Evolutionary conservation across 169 alveolate species (phyloP), one percentile per base, ranked within the genome.

Genomic region (Plasmodium fragile): DNA sequence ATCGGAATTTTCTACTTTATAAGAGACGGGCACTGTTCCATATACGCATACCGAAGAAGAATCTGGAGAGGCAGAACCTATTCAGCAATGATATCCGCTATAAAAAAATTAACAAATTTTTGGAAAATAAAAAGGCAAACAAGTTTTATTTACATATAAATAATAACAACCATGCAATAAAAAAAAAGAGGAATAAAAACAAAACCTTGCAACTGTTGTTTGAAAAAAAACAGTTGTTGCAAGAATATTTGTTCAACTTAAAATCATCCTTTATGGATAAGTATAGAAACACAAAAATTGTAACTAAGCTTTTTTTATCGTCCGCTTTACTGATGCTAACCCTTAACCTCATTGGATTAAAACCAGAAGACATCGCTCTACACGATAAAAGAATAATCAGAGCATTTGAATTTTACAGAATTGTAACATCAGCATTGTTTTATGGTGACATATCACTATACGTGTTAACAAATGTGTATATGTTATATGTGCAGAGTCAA

Each of bases 291-390:
- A 85, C 85, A 28, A 85, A 75, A 53, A 85, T 85, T 85, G 65
- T 85, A 75, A 85, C 93, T 8, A 85, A 73, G 70, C 32, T 52
- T 49, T 85, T 85, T 85, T 52, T 85, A 75, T 72, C 85, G 16
- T 73, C 93, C 16, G 73, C 93, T 52, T 85, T 85, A 30, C 18
- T 85, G 8, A 53, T 85, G 49, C 25, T 75, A 32, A n/a, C 73
- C 77, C 84, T 85, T 73, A 85, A 85, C 70, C 25, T 85, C 45
- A 16, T 72, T 8, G 93, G 93, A 18, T 8, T 85, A 85, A 85
- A 77, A 85, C 93, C 93, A 13, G 93, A 85, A 85, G 93, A 85
- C 43, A 85, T 85, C 39, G 93, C 93, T 52, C 41, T 85, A 75
- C 93, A 85, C 70, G 79, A 49, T 85, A 85, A 85, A 77, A 85